Evolutionary conservation across 257 asterid species (phyloP), one percentile per base, ranked within the genome.

Genomic region (Nicotiana attenuata): DNA sequence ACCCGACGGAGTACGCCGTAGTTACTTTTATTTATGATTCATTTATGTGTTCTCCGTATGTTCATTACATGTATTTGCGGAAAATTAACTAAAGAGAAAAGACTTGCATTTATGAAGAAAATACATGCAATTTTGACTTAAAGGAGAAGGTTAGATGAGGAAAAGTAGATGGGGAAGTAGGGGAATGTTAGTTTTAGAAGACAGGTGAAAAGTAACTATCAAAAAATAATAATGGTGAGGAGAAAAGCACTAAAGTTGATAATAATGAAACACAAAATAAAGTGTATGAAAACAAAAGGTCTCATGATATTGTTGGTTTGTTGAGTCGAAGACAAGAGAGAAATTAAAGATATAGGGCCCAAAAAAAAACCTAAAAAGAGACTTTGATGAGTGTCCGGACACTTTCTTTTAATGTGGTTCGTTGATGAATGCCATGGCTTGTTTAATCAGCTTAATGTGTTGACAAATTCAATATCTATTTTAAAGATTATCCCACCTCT

Each of bases 161-260:
- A 78, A 66, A 47, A 81, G 85, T 77, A 81, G 87, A 81, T 77
- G 77, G 60, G 33, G 61, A 77, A 38, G 61, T 52, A 10, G 53
- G 82, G 69, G 57, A 67, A 65, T 67, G 82, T 65, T 84, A 77
- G 84, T 73, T 84, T 68, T 76, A 78, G 82, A 56, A 29, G 84
- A 73, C 80, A 73, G 80, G 73, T 84, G 66, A 77, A 81, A 84
- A 66, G 87, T 81, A 65, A 80, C 85, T 11, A 77, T 81, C 87
- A 81, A 59, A 80, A 33, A 66, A 78, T 66, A 53, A 77, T 53
- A 61, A 79, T 56, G 68, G 20, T 41, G 80, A 57, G 41, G 53
- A 50, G 82, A 29, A 68, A 45, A 22, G 81, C 29, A 50, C 63
- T 68, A 68, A 55, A 61, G 71, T 11, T 59, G 75, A 56, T 55